Evolutionary conservation across 140 eudicot species (phyloP), one percentile per base, ranked within the genome.

Genomic region (Cichorium intybus): DNA sequence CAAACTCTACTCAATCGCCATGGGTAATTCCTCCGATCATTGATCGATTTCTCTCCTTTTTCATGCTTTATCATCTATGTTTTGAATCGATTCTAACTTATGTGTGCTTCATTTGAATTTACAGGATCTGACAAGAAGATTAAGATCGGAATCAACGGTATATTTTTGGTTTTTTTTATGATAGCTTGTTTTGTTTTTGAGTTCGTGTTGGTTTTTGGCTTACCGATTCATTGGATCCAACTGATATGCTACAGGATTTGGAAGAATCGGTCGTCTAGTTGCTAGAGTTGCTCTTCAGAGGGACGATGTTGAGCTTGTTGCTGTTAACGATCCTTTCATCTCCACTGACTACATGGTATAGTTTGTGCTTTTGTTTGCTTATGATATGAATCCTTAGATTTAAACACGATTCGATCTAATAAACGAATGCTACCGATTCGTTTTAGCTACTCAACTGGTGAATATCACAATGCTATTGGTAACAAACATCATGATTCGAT

Each of bases 131-230:
- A 75, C 6, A 75, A 75, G 71, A 86, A 87, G 86, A 77, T 87
- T 71, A 87, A 80, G 89, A 87, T 87, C 75, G 89, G 96, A 69
- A 87, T 87, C 77, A 87, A 87, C 79, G 96, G 96, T 87, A 67
- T n/a, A 29, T 24, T 33, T 62, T 52, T 24, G 7, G 28, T 34
- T 26, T 24, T 2, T 50, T 31, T 56, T 23, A 6, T 64, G 10
- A 12, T 8, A n/a, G 37, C 28, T 71, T 34, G 33, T 49, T 53
- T 10, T 48, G 41, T 21, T 55, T 48, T 17, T 68, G 47, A 17
- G 35, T 23, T 53, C 34, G 21, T 52, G 4, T 12, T 64, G 52
- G 8, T 39, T 49, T 63, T 22, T 49, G 56, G 51, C 16, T 43
- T 61, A 3, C 31, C 31, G 41, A 71, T 43, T 63, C 6, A 5